These are phyloP conservation scores for Anacardium occidentale DNA, from an alignment of 345 rosid species.

Conservation along the genomic window DNA sequence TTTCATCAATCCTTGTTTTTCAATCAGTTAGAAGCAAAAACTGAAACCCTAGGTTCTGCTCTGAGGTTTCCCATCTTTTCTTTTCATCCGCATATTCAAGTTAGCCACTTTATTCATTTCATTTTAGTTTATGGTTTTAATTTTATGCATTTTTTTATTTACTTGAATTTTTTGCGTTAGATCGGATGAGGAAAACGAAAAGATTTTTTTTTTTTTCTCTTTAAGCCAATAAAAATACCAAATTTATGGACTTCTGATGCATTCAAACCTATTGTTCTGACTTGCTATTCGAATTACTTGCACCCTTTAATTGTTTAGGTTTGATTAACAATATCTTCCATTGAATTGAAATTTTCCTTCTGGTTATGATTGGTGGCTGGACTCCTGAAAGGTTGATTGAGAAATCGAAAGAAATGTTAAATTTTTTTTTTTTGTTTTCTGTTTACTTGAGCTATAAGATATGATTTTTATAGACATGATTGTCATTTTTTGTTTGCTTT, in stretches of 20 bases:
- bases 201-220: not conserved
- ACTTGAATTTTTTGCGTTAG: not conserved
- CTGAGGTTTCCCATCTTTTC: constrained; percentile 16
- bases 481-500: not conserved
- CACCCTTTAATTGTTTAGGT: not conserved
- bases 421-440: not conserved
- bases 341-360: not conserved
- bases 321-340: not conserved
- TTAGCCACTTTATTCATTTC: not conserved
- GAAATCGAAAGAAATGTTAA: not conserved
- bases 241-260: not conserved
- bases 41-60: constrained; percentile 12
- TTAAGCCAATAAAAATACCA: not conserved
- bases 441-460: not conserved
- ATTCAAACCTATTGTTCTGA: not conserved
- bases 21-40: not conserved
- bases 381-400: not conserved
- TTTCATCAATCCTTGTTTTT: not conserved
- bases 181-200: not conserved
- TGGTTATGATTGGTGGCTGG: not conserved
- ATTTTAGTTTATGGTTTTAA: not conserved
- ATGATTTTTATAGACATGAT: not conserved
- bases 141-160: not conserved
- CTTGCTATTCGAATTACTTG: not conserved
- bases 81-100: not conserved